Evolutionary conservation across 192 early-diverging fungal species (phyloP).

Genomic region (Funneliformis geosporum): DNA sequence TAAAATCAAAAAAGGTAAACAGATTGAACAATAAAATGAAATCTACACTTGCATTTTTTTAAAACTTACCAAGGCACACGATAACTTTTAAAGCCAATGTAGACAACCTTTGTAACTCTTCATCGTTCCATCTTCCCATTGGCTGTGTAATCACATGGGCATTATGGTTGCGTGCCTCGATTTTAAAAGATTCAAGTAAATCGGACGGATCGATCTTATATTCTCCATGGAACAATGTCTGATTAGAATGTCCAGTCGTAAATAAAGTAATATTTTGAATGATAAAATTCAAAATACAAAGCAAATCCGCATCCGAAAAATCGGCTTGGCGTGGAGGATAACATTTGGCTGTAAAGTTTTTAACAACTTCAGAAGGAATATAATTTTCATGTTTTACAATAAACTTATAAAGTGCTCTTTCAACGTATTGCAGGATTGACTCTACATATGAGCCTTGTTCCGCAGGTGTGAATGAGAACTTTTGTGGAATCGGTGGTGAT

Average conservation of each 20-base stretch:
- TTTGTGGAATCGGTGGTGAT: slow-evolving; percentile 15
- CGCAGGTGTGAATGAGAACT: slow-evolving; percentile 18
- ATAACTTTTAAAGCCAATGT: background rate
- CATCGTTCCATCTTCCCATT: slow-evolving; percentile 1
- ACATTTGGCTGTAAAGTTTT: slow-evolving; percentile 10
- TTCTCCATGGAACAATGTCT: slow-evolving; percentile 17
- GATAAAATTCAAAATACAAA: slow-evolving; percentile 18
- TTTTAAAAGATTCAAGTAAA: slow-evolving; percentile 1
- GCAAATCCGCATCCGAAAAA: slow-evolving; percentile 9
- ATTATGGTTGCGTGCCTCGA: background rate
- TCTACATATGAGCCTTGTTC: slow-evolving; percentile 30
- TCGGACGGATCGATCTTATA: background rate
- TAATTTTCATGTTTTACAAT: slow-evolving; percentile 22
- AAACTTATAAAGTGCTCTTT: slow-evolving; percentile 22
- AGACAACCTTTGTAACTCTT: background rate
- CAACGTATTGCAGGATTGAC: slow-evolving; percentile 17
- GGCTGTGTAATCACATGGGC: background rate
- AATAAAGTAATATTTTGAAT: slow-evolving; percentile 23
- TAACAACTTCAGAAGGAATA: slow-evolving; percentile 12
- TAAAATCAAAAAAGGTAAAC: no score
- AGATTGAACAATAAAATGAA: no score
- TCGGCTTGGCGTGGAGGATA: background rate
- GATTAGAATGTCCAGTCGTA: background rate
- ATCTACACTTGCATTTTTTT: background rate
- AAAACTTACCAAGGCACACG: background rate